phyloP scores from a whole-genome alignment of 2,329 filamentous ascomycete genomes.

The Clonostachys solani region DNA sequence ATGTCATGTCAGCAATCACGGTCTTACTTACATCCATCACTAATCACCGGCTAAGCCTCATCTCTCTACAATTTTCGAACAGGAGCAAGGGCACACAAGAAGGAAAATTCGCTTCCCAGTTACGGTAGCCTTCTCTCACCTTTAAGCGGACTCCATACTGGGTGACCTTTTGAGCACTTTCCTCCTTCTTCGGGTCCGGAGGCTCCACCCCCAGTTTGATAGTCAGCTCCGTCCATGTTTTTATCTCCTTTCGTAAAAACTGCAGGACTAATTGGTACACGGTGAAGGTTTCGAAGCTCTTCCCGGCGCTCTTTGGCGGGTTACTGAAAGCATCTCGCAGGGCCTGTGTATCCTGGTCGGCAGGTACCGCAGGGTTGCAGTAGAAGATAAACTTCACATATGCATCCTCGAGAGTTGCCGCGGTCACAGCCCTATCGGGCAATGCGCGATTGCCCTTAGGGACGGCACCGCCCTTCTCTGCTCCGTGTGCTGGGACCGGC shows the following conservation, averaged over 20 bases:
- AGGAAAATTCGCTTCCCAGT: not conserved
- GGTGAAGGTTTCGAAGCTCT: conserved; percentile 74
- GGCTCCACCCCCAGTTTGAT: conserved; percentile 85
- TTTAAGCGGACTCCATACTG: conserved; percentile 92
- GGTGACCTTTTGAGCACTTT: conserved; percentile 90
- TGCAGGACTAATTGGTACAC: conserved; percentile 76
- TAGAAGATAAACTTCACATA: conserved; percentile 84
- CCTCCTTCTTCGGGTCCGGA: conserved; percentile 74
- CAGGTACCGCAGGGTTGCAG: conserved; percentile 75
- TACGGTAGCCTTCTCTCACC: conserved; percentile 39
- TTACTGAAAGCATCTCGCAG: conserved; percentile 72
- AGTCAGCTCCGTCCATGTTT: conserved; percentile 88
- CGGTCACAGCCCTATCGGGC: conserved; percentile 64
- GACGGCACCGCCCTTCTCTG: too few species aligned
- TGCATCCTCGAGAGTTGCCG: conserved; percentile 71
- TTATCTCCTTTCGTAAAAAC: conserved; percentile 78
- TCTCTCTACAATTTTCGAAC: too few species aligned
- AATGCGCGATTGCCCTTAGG: conserved; percentile 25
- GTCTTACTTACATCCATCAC: too few species aligned
- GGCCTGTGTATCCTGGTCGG: conserved; percentile 64
- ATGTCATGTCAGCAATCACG: conserved; percentile 1
- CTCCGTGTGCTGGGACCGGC: too few species aligned
- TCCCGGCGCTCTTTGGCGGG: conserved; percentile 83
- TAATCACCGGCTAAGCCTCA: too few species aligned
- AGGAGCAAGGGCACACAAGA: not conserved